A percentile compares a stretch with the other conserved stretches of the same genome.
Evolutionary conservation across 306 rosid genomes (phyloP).

Genomic region (Malus asiatica): DNA sequence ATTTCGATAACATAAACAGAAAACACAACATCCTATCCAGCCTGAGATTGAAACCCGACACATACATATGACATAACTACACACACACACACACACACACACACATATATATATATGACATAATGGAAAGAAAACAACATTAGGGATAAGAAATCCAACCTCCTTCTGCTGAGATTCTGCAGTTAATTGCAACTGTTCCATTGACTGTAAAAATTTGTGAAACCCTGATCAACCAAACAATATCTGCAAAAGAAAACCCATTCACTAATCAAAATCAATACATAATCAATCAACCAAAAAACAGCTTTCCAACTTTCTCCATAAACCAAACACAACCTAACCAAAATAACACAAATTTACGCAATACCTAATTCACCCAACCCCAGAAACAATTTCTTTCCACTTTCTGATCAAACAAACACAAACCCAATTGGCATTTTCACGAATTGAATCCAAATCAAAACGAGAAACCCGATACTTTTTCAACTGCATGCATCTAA

Average conservation of each 20-base stretch:
- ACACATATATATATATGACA: neutral
- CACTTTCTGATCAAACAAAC: constrained; percentile 23
- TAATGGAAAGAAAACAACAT: constrained; percentile 19
- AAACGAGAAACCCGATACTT: constrained; percentile 25
- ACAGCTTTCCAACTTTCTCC: constrained; percentile 10
- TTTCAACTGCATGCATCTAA: constrained; percentile 17
- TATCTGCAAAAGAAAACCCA: constrained; percentile 37
- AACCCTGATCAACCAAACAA: constrained; percentile 32
- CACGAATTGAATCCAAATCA: constrained; percentile 8
- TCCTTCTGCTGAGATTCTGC: constrained; percentile 45
- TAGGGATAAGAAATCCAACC: constrained; percentile 44
- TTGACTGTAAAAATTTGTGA: constrained; percentile 23
- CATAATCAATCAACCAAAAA: constrained; percentile 10
- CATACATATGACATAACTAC: constrained; percentile 4
- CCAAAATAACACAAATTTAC: constrained; percentile 20
- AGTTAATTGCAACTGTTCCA: constrained; percentile 54
- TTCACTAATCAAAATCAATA: constrained; percentile 9
- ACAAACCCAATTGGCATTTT: constrained; percentile 8
- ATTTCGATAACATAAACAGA: neutral
- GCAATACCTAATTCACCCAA: constrained; percentile 32
- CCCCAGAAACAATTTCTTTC: constrained; percentile 21
- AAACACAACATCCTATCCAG: neutral
- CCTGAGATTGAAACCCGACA: neutral
- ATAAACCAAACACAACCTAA: constrained; percentile 15
- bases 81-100: neutral